Evolutionary conservation across 192 early-diverging fungal genomes (phyloP).

Genomic region (Umbelopsis ramanniana): DNA sequence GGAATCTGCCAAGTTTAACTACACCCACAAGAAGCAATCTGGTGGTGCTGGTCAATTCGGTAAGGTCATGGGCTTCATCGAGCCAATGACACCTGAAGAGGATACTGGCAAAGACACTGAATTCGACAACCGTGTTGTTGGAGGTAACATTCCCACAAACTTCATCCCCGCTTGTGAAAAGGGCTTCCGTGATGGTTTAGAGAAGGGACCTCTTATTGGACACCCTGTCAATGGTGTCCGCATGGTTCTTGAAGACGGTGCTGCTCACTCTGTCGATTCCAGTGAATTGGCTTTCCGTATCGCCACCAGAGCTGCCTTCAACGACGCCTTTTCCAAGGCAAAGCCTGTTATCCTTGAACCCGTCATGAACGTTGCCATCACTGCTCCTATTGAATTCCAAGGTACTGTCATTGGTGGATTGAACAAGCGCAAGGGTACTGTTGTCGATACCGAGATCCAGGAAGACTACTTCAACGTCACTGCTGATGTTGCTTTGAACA

Average conservation of each 20-base stretch:
- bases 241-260: conserved; percentile 91
- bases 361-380: conserved; percentile 93
- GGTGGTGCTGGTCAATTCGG: conserved; percentile 97
- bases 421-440: conserved; percentile 97
- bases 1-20: conserved; percentile 77
- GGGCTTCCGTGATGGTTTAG: conserved; percentile 88
- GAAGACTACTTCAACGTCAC: conserved; percentile 90
- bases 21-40: conserved; percentile 99
- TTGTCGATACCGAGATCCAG: conserved; percentile 88
- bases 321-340: conserved; percentile 84
- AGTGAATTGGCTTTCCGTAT: conserved; percentile 95
- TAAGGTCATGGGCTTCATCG: conserved; percentile 89
- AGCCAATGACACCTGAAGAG: conserved; percentile 72
- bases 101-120: conserved; percentile 65
- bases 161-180: conserved; percentile 96
- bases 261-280: conserved; percentile 92
- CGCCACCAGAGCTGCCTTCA: conserved; percentile 85
- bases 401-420: conserved; percentile 88
- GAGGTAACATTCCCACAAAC: conserved; percentile 92
- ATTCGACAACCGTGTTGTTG: conserved; percentile 86
- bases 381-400: conserved; percentile 92
- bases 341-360: conserved; percentile 90
- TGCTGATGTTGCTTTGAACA: conserved; percentile 93
- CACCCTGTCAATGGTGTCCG: conserved; percentile 86
- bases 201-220: conserved; percentile 91